A percentile compares a stretch with the other conserved stretches of the same genome.
Evolutionary conservation across 306 rosid species (phyloP).

Genomic region (Sicyos baderoa): DNA sequence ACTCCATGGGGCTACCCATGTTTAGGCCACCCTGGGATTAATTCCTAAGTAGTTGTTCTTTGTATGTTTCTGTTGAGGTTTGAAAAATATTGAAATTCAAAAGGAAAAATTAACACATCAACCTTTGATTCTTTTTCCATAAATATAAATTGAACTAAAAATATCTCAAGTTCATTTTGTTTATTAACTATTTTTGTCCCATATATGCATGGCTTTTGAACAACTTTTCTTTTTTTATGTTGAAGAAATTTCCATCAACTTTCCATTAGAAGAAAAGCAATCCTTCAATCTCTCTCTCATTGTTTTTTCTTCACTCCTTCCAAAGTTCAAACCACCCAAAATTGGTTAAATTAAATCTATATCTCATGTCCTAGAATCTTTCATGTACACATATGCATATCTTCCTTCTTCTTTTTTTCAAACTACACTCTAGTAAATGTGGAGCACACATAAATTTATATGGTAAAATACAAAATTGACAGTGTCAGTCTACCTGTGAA

Average conservation of each 20-base stretch:
- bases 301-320: not conserved
- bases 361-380: slow-evolving; percentile 4
- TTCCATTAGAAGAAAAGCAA: not conserved
- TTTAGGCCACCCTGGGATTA: no score
- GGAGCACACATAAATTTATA: not conserved
- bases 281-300: not conserved
- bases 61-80: not conserved
- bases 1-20: no score
- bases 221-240: not conserved
- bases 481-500: not conserved
- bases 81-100: not conserved
- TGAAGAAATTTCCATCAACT: slow-evolving; percentile 7
- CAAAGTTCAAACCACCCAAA: not conserved
- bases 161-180: not conserved
- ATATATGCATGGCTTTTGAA: not conserved
- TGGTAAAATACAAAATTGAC: not conserved
- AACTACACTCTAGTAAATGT: not conserved
- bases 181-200: not conserved
- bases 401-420: no score
- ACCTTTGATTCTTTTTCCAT: not conserved
- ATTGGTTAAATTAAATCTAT: not conserved
- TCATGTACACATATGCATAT: not conserved
- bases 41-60: no score
- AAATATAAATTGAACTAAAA: not conserved
- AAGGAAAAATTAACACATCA: not conserved